These are phyloP conservation scores for Medicago ruthenica DNA, from an alignment of 306 rosid species.

Conservation along the genomic window DNA sequence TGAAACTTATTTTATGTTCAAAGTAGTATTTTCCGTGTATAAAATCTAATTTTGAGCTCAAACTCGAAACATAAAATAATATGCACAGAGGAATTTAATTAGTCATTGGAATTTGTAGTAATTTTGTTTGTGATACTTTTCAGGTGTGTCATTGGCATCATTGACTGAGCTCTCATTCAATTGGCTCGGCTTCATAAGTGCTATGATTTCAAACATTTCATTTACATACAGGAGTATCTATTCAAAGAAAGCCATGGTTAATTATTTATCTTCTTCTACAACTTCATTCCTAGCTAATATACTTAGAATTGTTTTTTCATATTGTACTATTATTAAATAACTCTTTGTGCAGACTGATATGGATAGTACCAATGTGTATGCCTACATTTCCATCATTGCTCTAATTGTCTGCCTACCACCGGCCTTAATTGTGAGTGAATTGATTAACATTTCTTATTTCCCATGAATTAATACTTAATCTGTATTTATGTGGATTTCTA, in stretches of 20 bases:
- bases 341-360: conserved; percentile 77
- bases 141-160: conserved; percentile 98
- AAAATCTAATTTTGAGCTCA: no score
- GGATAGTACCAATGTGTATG: conserved; percentile 95
- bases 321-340: background rate
- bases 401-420: conserved; percentile 91
- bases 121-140: conserved; percentile 26
- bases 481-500: background rate
- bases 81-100: background rate
- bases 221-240: conserved; percentile 93
- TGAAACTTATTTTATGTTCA: no score
- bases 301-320: conserved; percentile 22
- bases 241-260: conserved; percentile 98
- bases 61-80: no score
- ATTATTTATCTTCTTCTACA: conserved; percentile 15
- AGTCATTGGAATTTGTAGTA: conserved; percentile 11
- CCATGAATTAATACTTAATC: background rate
- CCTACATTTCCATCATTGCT: conserved; percentile 94
- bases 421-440: conserved; percentile 76
- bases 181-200: conserved; percentile 89
- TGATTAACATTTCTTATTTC: background rate
- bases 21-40: no score
- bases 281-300: background rate
- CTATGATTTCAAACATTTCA: conserved; percentile 93
- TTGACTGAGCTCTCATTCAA: conserved; percentile 96